A percentile compares a stretch with the other conserved stretches of the same genome.
Evolutionary conservation across 345 rosid species (phyloP).

Genomic region (Eucalyptus erythrocorys): DNA sequence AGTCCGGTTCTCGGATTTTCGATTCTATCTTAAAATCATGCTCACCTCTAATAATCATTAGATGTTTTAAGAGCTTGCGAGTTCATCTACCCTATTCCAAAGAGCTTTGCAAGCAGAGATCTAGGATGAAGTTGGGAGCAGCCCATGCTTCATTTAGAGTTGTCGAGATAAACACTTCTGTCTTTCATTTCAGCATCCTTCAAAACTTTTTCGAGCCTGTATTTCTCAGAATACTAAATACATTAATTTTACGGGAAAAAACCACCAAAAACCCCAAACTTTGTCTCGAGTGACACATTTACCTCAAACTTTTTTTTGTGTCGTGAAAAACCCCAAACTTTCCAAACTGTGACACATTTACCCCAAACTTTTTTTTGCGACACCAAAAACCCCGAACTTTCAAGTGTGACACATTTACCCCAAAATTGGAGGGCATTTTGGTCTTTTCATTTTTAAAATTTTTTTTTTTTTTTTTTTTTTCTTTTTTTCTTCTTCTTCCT

Average conservation of each 20-base stretch:
- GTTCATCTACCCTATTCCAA: slow-evolving; percentile 40
- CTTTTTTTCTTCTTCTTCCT: too few relatives aligned
- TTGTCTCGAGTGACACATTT: too few relatives aligned
- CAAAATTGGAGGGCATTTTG: too few relatives aligned
- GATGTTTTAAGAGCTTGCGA: slow-evolving; percentile 35
- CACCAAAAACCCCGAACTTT: too few relatives aligned
- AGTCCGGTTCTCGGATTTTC: accelerated
- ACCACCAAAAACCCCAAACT: too few relatives aligned
- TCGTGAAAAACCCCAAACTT: too few relatives aligned
- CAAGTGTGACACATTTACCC: too few relatives aligned
- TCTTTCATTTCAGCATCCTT: slow-evolving; percentile 42
- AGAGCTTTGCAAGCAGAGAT: slow-evolving; percentile 69
- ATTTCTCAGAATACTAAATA: slow-evolving; percentile 8
- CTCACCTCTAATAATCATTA: slow-evolving; percentile 26
- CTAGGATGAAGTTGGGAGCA: slow-evolving; percentile 39
- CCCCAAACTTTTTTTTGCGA: too few relatives aligned
- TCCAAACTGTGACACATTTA: too few relatives aligned
- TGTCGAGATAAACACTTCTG: slow-evolving; percentile 49
- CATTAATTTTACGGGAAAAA: not conserved
- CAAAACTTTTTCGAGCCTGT: slow-evolving; percentile 42
- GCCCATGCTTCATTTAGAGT: slow-evolving; percentile 83
- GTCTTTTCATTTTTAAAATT: too few relatives aligned
- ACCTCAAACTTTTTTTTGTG: too few relatives aligned
- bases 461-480: too few relatives aligned
- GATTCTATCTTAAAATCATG: accelerated